phyloP scores from a whole-genome alignment of 202 grass and related monocot species.

The Alloteropsis angusta region DNA sequence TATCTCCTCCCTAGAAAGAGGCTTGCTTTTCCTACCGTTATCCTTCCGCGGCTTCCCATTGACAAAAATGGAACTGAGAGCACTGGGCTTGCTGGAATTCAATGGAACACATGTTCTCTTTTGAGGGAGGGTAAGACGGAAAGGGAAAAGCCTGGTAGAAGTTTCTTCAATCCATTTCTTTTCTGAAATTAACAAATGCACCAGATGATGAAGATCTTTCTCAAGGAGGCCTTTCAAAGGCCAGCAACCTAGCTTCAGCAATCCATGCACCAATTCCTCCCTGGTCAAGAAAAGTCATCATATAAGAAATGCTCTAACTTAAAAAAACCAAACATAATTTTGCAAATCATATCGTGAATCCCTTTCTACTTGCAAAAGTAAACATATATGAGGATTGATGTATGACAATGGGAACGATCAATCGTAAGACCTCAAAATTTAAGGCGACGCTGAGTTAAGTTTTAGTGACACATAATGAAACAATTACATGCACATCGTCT shows the following conservation, averaged over 20 bases:
- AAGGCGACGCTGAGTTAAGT: background rate
- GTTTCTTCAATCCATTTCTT: conserved; percentile 78
- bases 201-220: conserved; percentile 36
- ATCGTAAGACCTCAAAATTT: background rate
- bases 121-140: conserved; percentile 37
- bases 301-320: conserved; percentile 12
- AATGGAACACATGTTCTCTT: conserved; percentile 36
- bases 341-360: conserved; percentile 2
- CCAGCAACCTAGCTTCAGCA: conserved; percentile 44
- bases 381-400: background rate
- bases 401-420: background rate
- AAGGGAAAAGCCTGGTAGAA: conserved; percentile 39
- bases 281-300: conserved; percentile 39
- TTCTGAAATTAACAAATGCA: conserved; percentile 50
- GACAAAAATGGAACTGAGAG: conserved; percentile 47
- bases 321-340: conserved; percentile 20
- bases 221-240: conserved; percentile 39
- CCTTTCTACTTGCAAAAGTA: background rate
- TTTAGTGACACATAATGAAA: background rate
- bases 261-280: conserved; percentile 31
- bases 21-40: conserved; percentile 17
- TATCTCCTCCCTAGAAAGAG: conserved; percentile 36
- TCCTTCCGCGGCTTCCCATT: conserved; percentile 18
- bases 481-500: background rate
- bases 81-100: conserved; percentile 24